Percentiles rank a stretch among this genome's conserved stretches.
Conservation (phyloP, 352 stramenopile genomes). For the Saprolegnia parasitica region DNA sequence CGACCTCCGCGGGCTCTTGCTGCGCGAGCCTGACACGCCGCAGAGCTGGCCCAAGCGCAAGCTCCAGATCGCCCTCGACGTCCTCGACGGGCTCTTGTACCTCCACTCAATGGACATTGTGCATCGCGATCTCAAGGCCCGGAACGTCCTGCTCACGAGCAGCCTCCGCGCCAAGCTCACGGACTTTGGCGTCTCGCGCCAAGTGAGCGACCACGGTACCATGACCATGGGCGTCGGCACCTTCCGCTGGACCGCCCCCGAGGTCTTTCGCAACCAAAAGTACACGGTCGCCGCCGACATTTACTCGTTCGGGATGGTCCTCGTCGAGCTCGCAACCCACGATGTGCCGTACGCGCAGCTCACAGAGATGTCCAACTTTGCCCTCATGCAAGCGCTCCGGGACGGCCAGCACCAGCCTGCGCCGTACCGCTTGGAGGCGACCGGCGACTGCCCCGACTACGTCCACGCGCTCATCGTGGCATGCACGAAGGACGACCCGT, state of each 20-base stretch:
- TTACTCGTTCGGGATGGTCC: slow-evolving; percentile 30
- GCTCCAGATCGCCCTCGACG: slow-evolving; percentile 38
- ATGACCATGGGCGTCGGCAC: slow-evolving; percentile 28
- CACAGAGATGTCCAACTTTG: slow-evolving; percentile 22
- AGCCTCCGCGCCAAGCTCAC: slow-evolving; percentile 36
- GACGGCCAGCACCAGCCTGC: background rate
- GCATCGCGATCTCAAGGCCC: slow-evolving; percentile 37
- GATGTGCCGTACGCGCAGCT: slow-evolving; percentile 10
- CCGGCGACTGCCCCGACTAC: background rate
- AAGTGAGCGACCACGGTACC: slow-evolving; percentile 11
- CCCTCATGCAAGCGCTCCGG: slow-evolving; percentile 17
- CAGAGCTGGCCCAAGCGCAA: slow-evolving; percentile 48
- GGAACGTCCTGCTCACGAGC: slow-evolving; percentile 41
- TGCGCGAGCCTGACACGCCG: slow-evolving; percentile 35
- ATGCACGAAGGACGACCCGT: background rate
- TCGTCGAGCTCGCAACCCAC: slow-evolving; percentile 26
- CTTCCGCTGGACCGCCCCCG: slow-evolving; percentile 22
- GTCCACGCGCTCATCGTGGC: background rate
- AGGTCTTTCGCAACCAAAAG: slow-evolving; percentile 22
- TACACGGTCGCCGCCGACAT: slow-evolving; percentile 30
- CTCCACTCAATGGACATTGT: slow-evolving; percentile 56
- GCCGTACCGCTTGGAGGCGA: background rate
- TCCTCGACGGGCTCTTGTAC: slow-evolving; percentile 34
- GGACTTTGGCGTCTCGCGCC: slow-evolving; percentile 31
- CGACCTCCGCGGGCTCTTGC: slow-evolving; percentile 53